Base-by-base conservation (phyloP, 305 asterid species). In the Vinca major region DNA sequence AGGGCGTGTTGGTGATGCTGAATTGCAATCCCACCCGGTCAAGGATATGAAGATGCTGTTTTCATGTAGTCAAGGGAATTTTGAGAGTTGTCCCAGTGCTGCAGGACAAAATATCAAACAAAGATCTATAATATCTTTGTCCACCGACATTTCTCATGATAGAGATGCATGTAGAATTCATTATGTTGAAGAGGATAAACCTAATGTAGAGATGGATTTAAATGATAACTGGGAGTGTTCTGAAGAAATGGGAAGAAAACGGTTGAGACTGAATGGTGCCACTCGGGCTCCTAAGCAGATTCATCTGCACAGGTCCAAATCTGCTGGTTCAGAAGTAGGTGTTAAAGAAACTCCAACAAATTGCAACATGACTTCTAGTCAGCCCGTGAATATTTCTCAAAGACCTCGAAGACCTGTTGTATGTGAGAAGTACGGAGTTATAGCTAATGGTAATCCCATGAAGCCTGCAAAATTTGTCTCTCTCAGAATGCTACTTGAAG, bases 381-480 rank as follows among this genome's bases (percentile, higher is more conserved):
- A 71, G 67, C 72, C 73, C 17, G 71, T 17, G 60, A 71, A 63
- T 75, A 62, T 66, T 57, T 68, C 63, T 72, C 74, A 67, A 61
- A 62, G 73, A 74, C 71, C 61, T 71, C 78, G 62, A 67, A 82
- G 80, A 75, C 94, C 94, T 57, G 68, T 75, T 52, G 88, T 83
- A 60, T 71, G 71, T 66, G 89, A 84, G 66, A 83, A 79, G 74
- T 87, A 83, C 75, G 94, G 91, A 50, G 76, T 85, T 76, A 85
- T 87, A 66, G 78, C 89, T 64, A 85, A 82, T 74, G 91, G 75
- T 20, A 77, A 81, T 65, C 70, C 80, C 51, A 71, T 69, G 47
- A 83, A 82, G 66, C 81, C 85, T 56, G 66, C 82, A 40, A 85
- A 83, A 79, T 73, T 83, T 75, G 66, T 84, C 72, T 75, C 84